Conservation (phyloP, 768 basidiomycete genomes). For the Udeniomyces megalosporus region DNA sequence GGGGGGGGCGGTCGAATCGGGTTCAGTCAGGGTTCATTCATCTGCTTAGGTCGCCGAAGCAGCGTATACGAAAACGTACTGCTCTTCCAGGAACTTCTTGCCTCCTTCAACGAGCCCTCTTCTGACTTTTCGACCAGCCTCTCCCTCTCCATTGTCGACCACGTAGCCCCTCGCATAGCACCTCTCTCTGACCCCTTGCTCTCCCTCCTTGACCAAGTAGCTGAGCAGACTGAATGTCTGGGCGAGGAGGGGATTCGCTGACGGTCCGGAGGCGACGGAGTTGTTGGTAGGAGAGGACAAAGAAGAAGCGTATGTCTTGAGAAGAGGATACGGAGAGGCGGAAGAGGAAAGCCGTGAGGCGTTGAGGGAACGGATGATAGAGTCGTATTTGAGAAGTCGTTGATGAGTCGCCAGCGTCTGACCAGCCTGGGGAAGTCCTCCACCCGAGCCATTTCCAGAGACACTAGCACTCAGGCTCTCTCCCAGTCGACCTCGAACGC, state of each 20-base stretch:
- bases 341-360: conserved; percentile 21
- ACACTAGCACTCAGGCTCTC: neutral
- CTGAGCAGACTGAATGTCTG: conserved; percentile 29
- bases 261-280: neutral
- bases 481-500: conserved; percentile 4
- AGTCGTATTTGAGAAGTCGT: conserved; percentile 92
- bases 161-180: conserved; percentile 69
- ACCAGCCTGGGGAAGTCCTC: conserved; percentile 14
- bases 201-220: conserved; percentile 27
- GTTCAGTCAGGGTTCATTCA: too few relatives aligned
- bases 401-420: conserved; percentile 15
- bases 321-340: conserved; percentile 40
- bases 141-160: conserved; percentile 38
- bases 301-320: conserved; percentile 46
- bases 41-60: neutral
- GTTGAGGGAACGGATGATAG: conserved; percentile 62
- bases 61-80: conserved; percentile 27
- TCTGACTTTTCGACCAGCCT: conserved; percentile 36
- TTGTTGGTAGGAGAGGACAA: conserved; percentile 1
- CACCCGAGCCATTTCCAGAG: neutral
- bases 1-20: too few relatives aligned
- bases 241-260: conserved; percentile 23
- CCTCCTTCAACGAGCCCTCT: conserved; percentile 63
- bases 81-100: conserved; percentile 67
- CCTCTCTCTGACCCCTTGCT: conserved; percentile 53